Base-by-base conservation (phyloP, 495 filamentous ascomycete genomes). In the Tuber calosporum region DNA sequence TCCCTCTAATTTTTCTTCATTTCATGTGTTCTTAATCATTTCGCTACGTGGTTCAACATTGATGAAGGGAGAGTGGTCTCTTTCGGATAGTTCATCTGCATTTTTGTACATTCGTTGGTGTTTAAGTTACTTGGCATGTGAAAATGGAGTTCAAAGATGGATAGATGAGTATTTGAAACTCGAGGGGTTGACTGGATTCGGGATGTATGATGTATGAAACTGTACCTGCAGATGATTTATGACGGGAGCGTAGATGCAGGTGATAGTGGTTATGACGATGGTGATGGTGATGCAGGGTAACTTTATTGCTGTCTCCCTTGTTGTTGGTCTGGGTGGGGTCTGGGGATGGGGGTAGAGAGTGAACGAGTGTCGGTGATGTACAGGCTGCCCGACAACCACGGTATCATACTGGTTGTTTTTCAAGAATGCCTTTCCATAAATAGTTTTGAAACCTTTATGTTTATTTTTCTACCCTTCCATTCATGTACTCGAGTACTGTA, bases 371-470 rank as follows among this genome's bases (percentile, higher is more conserved):
- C 34, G 30, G 53, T 5, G 34, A 62, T 62, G 53, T 11, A 30
- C 26, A 4, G 53, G 26, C 26, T 0, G 19, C 53, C 17, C n/a
- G 4, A 17, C 26, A 62, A n/a, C 26, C 34, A 17, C 26, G 26
- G 53, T 62, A 34, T 30, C 30, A 19, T 62, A 62, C 13, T 62
- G 53, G 53, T 34, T 34, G 26, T 34, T 13, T 0, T 58, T 15
- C n/a, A 2, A 58, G 53, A 62, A 30, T 11, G 26, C 42, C 42
- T 43, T 34, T 30, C 26, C 34, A 62, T 62, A 62, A 62, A 62
- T 62, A 62, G 53, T 62, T 58, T 62, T 62, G 53, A 62, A 62
- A 62, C 53, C 26, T 62, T 34, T 15, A 17, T 62, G 53, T 34
- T 62, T 15, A n/a, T 62, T 6, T 26, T 11, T 30, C 11, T 9